phyloP scores from a whole-genome alignment of 148 eudicot species.

The Hydrangea macrophylla region DNA sequence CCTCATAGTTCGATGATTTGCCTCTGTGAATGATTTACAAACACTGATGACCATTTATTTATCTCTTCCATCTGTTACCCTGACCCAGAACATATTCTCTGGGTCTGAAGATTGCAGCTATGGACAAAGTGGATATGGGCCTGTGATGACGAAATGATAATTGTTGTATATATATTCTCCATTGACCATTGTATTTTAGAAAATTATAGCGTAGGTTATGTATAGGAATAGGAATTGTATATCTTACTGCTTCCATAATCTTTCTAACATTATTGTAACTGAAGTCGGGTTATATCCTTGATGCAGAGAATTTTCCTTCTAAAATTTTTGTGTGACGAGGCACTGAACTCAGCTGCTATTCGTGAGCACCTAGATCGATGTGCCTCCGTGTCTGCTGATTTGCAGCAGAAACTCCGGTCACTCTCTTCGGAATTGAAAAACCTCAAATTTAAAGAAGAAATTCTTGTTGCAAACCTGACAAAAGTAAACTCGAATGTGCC shows the following conservation, averaged over 20 bases:
- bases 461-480: slow-evolving; percentile 23
- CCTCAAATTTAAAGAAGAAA: slow-evolving; percentile 36
- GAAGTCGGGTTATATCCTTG: slow-evolving; percentile 3
- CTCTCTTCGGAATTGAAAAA: slow-evolving; percentile 36
- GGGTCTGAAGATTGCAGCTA: background rate
- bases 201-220: background rate
- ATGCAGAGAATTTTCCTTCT: slow-evolving; percentile 52
- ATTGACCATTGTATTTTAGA: background rate
- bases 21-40: background rate
- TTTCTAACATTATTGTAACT: background rate
- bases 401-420: slow-evolving; percentile 44
- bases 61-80: background rate
- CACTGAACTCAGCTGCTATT: slow-evolving; percentile 31
- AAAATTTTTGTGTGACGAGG: slow-evolving; percentile 50
- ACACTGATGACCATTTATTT: background rate
- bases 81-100: background rate
- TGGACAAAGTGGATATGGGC: background rate
- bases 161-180: background rate
- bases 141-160: background rate
- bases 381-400: slow-evolving; percentile 30
- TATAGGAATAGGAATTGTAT: slow-evolving; percentile 6
- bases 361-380: slow-evolving; percentile 49
- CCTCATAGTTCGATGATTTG: background rate
- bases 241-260: background rate
- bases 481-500: slow-evolving; percentile 15